Percentiles rank a stretch among this genome's conserved stretches.
Evolutionary conservation across 192 early-diverging fungal species (phyloP).

Genomic region (Podila epicladia): DNA sequence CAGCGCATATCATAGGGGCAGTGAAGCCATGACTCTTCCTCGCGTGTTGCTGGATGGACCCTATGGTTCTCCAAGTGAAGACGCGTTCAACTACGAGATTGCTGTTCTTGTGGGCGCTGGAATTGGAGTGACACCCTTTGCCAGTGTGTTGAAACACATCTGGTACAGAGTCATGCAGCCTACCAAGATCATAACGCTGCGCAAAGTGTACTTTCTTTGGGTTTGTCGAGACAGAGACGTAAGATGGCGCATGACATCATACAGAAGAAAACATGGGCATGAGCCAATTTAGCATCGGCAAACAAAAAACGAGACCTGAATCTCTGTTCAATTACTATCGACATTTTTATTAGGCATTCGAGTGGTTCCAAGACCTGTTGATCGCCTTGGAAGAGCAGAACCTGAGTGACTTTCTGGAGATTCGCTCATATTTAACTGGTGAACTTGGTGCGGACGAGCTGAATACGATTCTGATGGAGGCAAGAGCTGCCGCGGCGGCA

Average conservation of each 20-base stretch:
- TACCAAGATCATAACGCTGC: slow-evolving; percentile 55
- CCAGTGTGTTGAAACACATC: slow-evolving; percentile 75
- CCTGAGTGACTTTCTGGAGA: slow-evolving; percentile 76
- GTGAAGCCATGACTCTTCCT: slow-evolving; percentile 48
- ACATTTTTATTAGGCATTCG: slow-evolving; percentile 63
- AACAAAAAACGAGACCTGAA: neutral
- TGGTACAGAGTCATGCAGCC: slow-evolving; percentile 55
- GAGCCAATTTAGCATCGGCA: neutral
- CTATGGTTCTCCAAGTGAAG: slow-evolving; percentile 74
- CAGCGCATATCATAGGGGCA: neutral
- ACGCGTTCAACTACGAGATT: slow-evolving; percentile 78
- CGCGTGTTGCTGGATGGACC: slow-evolving; percentile 74
- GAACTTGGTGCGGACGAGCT: slow-evolving; percentile 73
- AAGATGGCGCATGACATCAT: slow-evolving; percentile 7
- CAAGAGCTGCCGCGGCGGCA: slow-evolving; percentile 61
- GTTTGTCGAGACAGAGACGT: slow-evolving; percentile 82
- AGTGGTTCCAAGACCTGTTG: slow-evolving; percentile 90
- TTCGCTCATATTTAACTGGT: slow-evolving; percentile 82
- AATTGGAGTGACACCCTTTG: slow-evolving; percentile 85
- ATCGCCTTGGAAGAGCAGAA: slow-evolving; percentile 85
- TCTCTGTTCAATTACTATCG: neutral
- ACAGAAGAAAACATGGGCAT: neutral
- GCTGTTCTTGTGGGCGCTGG: slow-evolving; percentile 78
- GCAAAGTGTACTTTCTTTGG: slow-evolving; percentile 92
- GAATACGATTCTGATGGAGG: slow-evolving; percentile 72